These are phyloP conservation scores for Ustilago esculenta DNA, from an alignment of 1,284 basidiomycete species.

Conservation along the genomic window DNA sequence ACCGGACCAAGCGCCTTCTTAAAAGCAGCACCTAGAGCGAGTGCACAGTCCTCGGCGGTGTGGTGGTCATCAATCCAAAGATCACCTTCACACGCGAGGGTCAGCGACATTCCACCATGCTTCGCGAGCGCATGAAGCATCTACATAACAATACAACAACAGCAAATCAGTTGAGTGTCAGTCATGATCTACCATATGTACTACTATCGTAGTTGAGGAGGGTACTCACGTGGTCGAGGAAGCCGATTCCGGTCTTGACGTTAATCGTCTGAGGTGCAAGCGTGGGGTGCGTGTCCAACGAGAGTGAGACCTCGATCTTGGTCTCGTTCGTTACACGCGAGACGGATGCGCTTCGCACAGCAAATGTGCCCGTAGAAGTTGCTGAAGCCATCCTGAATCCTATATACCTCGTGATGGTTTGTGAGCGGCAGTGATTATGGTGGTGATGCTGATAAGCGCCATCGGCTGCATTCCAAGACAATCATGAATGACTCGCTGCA, in stretches of 20 bases:
- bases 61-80: slow-evolving; percentile 99
- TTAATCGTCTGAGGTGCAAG: slow-evolving; percentile 78
- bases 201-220: not conserved
- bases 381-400: slow-evolving; percentile 23
- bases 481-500: slow-evolving; percentile 24
- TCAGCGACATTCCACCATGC: slow-evolving; percentile 73
- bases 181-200: not conserved
- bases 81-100: slow-evolving; percentile 91
- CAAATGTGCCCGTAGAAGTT: slow-evolving; percentile 17
- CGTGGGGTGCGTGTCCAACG: slow-evolving; percentile 82
- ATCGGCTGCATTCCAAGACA: too few relatives aligned
- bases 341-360: slow-evolving; percentile 74
- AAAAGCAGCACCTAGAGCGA: slow-evolving; percentile 92
- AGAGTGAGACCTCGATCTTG: slow-evolving; percentile 81
- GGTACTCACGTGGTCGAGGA: slow-evolving; percentile 90
- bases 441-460: too few relatives aligned
- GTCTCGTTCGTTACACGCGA: slow-evolving; percentile 93
- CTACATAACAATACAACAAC: slow-evolving; percentile 12
- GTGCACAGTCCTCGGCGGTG: slow-evolving; percentile 92
- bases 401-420: not conserved
- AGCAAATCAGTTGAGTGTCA: not conserved
- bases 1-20: slow-evolving; percentile 94
- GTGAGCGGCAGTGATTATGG: too few relatives aligned
- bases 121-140: slow-evolving; percentile 67
- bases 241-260: slow-evolving; percentile 94